Evolutionary conservation across 1,284 basidiomycete genomes (phyloP), one percentile per base, ranked within the genome.

Genomic region (Hymenochaete sp.): DNA sequence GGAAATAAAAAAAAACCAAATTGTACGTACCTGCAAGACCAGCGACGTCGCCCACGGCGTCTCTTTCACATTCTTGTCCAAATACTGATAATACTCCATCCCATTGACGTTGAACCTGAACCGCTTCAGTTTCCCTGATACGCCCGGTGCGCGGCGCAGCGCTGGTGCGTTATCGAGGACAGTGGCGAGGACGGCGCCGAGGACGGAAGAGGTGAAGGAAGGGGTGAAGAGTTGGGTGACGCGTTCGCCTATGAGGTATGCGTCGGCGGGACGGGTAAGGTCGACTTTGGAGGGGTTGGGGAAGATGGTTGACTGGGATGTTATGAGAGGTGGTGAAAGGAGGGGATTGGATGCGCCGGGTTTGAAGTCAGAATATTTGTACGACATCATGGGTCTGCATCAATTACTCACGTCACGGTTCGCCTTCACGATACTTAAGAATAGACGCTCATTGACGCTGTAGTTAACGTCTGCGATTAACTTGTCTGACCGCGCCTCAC

Each of bases 401-500:
- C 10, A n/a, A 26, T 31, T 21, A 65, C 76, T 45, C 42, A 84
- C 83, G 48, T 77, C 72, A 36, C 65, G 51, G 55, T 73, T 71
- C 0, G 82, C 82, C 27, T 63, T 57, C 2, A 66, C 67, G 24
- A 84, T 62, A 55, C 87, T 67, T 41, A 84, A 59, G 58, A 83
- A 83, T 21, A 85, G 56, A 3, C 66, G 67, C 31, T 76, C 68
- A 13, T 65, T 68, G 44, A 72, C 61, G 43, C n/a, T n/a, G n/a
- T n/a, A n/a, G 4, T 36, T 25, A 47, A 11, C 25, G 19, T 19
- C 46, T 38, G 22, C 32, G 2, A 33, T 29, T 10, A 26, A 31
- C 36, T n/a, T n/a, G 22, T 21, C 4, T 27, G 6, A 42, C 6
- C 6, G 7, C 7, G 13, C 11, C 72, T 52, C 57, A 74, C 79